These are phyloP conservation scores for Albatrellus ellisii DNA, from an alignment of 768 basidiomycete species.

Conservation along the genomic window DNA sequence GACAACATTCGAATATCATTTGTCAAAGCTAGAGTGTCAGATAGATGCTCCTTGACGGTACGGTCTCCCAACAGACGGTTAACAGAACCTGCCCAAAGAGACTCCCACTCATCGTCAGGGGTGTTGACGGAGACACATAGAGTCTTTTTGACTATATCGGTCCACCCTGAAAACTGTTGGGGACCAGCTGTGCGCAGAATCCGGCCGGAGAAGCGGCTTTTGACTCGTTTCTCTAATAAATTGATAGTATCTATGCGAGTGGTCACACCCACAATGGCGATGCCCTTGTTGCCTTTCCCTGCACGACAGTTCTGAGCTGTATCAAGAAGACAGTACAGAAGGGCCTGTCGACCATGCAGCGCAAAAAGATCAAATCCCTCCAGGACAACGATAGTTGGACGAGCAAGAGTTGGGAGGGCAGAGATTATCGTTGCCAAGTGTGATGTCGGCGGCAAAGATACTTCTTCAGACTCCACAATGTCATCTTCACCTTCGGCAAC, in stretches of 20 bases:
- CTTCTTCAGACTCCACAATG: conserved; percentile 22
- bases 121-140: conserved; percentile 25
- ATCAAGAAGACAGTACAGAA: conserved; percentile 92
- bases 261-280: conserved; percentile 81
- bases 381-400: conserved; percentile 72
- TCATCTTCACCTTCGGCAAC: conserved; percentile 33
- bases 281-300: conserved; percentile 42
- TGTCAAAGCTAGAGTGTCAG: conserved; percentile 47
- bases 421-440: conserved; percentile 67
- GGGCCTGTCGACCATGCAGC: conserved; percentile 78
- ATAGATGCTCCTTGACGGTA: conserved; percentile 30
- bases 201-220: conserved; percentile 92
- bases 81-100: conserved; percentile 44
- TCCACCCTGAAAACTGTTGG: conserved; percentile 33
- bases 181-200: conserved; percentile 69
- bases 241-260: conserved; percentile 81
- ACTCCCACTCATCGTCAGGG: conserved; percentile 39
- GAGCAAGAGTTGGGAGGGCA: conserved; percentile 61
- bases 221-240: conserved; percentile 89
- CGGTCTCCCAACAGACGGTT: conserved; percentile 42
- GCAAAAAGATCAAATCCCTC: conserved; percentile 94
- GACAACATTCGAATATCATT: conserved; percentile 45
- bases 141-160: conserved; percentile 31
- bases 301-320: conserved; percentile 79
- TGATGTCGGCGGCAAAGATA: conserved; percentile 44